These are phyloP conservation scores for Verticillium isaacii DNA, from an alignment of 2,329 filamentous ascomycete genomes.

Conservation along the genomic window DNA sequence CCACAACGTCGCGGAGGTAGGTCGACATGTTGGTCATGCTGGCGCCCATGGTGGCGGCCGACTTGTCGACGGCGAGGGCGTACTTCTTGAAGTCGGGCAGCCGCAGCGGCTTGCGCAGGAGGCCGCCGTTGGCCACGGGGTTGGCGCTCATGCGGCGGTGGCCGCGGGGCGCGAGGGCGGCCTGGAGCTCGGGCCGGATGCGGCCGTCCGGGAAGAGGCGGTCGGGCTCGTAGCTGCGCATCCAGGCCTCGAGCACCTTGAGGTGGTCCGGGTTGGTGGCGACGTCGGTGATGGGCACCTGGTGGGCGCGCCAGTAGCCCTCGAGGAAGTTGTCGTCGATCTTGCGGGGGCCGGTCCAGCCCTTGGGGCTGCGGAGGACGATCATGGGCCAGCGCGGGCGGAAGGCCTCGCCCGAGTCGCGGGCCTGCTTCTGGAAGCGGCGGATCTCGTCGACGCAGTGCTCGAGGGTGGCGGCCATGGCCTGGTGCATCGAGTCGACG, in stretches of 20 bases:
- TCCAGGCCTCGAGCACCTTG: constrained; percentile 68
- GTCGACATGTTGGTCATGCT: constrained; percentile 68
- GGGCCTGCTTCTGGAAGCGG: constrained; percentile 65
- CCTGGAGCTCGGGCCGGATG: constrained; percentile 57
- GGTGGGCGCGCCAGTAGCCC: constrained; percentile 76
- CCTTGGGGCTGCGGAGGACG: constrained; percentile 71
- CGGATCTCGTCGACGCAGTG: constrained; percentile 66
- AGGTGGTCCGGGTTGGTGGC: constrained; percentile 60
- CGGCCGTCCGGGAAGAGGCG: constrained; percentile 63
- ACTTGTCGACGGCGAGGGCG: constrained; percentile 54
- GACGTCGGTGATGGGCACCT: constrained; percentile 71
- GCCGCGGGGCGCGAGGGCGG: constrained; percentile 56
- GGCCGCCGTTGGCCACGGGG: constrained; percentile 68
- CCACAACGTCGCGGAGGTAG: constrained; percentile 65
- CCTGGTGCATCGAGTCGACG: constrained; percentile 71
- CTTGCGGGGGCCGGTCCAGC: constrained; percentile 73
- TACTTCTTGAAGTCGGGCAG: constrained; percentile 69
- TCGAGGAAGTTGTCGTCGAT: constrained; percentile 65
- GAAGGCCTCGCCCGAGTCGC: constrained; percentile 64
- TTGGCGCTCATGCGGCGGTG: constrained; percentile 72
- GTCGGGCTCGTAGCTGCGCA: constrained; percentile 71
- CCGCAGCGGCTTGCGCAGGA: constrained; percentile 60
- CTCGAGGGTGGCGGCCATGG: constrained; percentile 74
- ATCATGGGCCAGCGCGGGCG: constrained; percentile 77
- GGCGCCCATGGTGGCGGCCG: constrained; percentile 50